phyloP scores from a whole-genome alignment of 495 filamentous ascomycete genomes.

The Penicillium angulare region DNA sequence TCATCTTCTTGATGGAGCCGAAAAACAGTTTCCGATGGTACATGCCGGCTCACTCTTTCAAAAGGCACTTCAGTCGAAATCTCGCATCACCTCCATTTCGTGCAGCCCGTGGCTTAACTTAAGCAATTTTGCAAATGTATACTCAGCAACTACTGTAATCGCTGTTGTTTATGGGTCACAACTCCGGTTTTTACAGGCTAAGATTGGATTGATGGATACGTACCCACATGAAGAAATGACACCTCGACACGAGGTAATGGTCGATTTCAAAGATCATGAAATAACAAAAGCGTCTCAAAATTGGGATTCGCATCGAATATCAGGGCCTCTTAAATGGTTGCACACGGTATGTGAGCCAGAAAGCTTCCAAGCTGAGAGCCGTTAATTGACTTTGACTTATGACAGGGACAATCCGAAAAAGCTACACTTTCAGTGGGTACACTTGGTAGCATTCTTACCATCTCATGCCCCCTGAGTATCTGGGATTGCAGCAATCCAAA shows the following conservation, averaged over 20 bases:
- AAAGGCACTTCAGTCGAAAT: conserved; percentile 21
- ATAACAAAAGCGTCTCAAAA: conserved; percentile 1
- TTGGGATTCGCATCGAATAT: conserved; percentile 18
- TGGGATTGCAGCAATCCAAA: conserved; percentile 14
- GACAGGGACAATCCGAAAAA: conserved; percentile 14
- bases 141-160: conserved; percentile 22
- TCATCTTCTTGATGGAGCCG: conserved; percentile 13
- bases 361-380: not conserved
- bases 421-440: conserved; percentile 24
- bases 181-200: conserved; percentile 29
- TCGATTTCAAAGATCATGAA: conserved; percentile 17
- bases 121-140: not conserved
- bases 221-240: not conserved
- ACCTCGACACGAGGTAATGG: conserved; percentile 5
- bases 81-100: conserved; percentile 22
- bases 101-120: conserved; percentile 40
- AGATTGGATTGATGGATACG: conserved; percentile 13
- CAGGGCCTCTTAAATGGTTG: conserved; percentile 38
- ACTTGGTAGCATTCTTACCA: conserved; percentile 20
- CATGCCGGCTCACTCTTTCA: conserved; percentile 31
- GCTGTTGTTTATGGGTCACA: conserved; percentile 30
- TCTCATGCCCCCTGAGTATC: conserved; percentile 16
- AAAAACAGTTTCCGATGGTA: conserved; percentile 10
- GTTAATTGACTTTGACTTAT: too few relatives aligned
- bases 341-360: conserved; percentile 28